Conservation (phyloP, 257 asterid species). For the Ballota nigra region DNA sequence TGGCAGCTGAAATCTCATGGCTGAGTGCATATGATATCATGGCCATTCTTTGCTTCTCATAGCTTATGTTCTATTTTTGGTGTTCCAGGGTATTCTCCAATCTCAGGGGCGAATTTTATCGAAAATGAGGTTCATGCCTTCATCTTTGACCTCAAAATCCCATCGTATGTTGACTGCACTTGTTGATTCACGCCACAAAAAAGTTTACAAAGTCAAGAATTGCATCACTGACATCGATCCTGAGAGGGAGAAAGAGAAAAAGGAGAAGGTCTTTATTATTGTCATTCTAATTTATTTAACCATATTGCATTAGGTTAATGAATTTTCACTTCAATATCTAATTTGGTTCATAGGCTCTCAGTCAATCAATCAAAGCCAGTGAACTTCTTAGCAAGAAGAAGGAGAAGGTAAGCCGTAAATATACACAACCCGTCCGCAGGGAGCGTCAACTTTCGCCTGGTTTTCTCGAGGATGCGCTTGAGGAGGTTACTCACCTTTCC, state of each 20-base stretch:
- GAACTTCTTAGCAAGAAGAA: constrained; percentile 87
- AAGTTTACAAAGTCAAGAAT: constrained; percentile 89
- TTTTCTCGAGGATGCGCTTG: constrained; percentile 91
- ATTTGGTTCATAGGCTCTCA: constrained; percentile 56
- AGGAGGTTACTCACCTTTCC: constrained; percentile 57
- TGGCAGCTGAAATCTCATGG: constrained; percentile 13
- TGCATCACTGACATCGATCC: constrained; percentile 98
- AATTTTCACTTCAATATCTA: constrained; percentile 3
- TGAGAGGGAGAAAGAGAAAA: constrained; percentile 97
- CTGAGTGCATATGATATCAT: neutral
- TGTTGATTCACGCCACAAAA: constrained; percentile 96
- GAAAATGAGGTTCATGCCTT: constrained; percentile 98
- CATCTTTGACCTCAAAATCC: constrained; percentile 87
- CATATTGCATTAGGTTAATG: constrained; percentile 14
- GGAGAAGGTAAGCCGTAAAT: constrained; percentile 91
- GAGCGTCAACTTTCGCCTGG: constrained; percentile 98
- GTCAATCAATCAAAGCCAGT: constrained; percentile 85
- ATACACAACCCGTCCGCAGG: constrained; percentile 80
- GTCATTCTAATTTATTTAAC: neutral
- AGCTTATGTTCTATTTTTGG: constrained; percentile 11
- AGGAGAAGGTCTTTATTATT: constrained; percentile 61
- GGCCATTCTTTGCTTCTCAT: constrained; percentile 1
- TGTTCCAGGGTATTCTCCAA: constrained; percentile 85
- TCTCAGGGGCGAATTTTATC: constrained; percentile 87
- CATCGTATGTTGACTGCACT: constrained; percentile 95